These are phyloP conservation scores for Pseudomassariella vexata DNA, from an alignment of 2,329 filamentous ascomycete genomes.

Conservation along the genomic window DNA sequence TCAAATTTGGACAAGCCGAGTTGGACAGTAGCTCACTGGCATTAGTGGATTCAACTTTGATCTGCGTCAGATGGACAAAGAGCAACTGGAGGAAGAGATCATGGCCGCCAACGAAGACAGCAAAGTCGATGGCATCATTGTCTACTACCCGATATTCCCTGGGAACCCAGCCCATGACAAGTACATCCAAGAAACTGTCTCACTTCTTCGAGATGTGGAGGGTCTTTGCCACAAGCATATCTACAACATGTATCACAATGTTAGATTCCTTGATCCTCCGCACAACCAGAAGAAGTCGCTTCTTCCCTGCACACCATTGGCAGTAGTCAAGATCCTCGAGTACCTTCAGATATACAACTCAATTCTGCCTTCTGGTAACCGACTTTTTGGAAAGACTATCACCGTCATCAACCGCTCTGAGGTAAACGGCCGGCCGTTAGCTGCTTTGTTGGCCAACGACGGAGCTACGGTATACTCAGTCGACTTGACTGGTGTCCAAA, in stretches of 20 bases:
- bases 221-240: conserved; percentile 90
- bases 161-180: conserved; percentile 78
- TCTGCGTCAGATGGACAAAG: conserved; percentile 76
- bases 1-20: too few species aligned
- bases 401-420: conserved; percentile 96
- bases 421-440: conserved; percentile 88
- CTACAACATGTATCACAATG: conserved; percentile 99
- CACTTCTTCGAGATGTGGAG: conserved; percentile 89
- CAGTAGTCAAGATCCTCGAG: conserved; percentile 95
- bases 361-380: conserved; percentile 86
- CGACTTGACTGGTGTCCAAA: conserved; percentile 83
- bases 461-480: conserved; percentile 94
- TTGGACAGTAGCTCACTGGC: conserved; percentile 9
- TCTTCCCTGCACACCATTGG: conserved; percentile 90
- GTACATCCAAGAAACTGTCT: conserved; percentile 92
- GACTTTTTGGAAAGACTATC: conserved; percentile 87
- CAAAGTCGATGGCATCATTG: conserved; percentile 80
- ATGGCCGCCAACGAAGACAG: conserved; percentile 76
- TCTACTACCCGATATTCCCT: conserved; percentile 96
- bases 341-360: conserved; percentile 95
- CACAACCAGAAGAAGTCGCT: conserved; percentile 80
- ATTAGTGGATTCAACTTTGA: conserved; percentile 82
- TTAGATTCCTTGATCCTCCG: conserved; percentile 82
- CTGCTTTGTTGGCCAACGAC: conserved; percentile 90
- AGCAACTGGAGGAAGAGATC: conserved; percentile 84